Percentiles rank a stretch among this genome's conserved stretches.
These are phyloP conservation scores for Hypoxylon lenormandii DNA, from an alignment of 495 filamentous ascomycete genomes.

Conservation along the genomic window DNA sequence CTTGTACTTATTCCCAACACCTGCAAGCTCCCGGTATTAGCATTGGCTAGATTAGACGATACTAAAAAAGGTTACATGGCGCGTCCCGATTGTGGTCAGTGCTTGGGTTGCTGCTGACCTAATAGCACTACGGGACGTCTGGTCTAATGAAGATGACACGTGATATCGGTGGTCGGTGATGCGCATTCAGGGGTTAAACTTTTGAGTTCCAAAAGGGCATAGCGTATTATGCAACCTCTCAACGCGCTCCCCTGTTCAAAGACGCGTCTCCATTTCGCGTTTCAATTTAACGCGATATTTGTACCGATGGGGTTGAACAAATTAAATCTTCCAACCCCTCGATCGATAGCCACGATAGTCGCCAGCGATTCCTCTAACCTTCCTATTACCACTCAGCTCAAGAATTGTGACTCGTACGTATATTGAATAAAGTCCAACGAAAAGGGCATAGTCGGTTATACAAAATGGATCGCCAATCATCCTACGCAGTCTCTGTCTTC, in stretches of 20 bases:
- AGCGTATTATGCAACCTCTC: constrained; percentile 48
- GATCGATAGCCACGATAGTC: constrained; percentile 30
- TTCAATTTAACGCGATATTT: constrained; percentile 39
- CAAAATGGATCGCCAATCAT: constrained; percentile 87
- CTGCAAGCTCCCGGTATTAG: too few relatives aligned
- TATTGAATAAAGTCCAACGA: constrained; percentile 16
- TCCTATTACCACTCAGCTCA: background rate
- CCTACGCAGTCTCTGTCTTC: constrained; percentile 84
- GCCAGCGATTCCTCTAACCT: background rate
- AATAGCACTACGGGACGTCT: background rate
- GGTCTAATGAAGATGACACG: constrained; percentile 14
- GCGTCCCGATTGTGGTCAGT: constrained; percentile 13
- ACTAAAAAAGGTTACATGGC: constrained; percentile 36
- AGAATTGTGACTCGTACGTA: constrained; percentile 3
- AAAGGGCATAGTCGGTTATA: constrained; percentile 7
- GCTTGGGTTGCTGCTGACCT: background rate
- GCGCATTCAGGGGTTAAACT: constrained; percentile 16
- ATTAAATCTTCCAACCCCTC: constrained; percentile 45
- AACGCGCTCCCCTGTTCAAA: constrained; percentile 40
- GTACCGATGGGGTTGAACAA: constrained; percentile 6
- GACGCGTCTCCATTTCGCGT: constrained; percentile 42
- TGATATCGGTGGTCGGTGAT: constrained; percentile 16
- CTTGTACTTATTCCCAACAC: too few relatives aligned
- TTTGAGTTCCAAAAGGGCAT: constrained; percentile 9
- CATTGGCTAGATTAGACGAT: too few relatives aligned